Percentiles rank a stretch among this genome's conserved stretches.
Evolutionary conservation across 2,329 filamentous ascomycete genomes (phyloP).

Genomic region (Calonectria montana): DNA sequence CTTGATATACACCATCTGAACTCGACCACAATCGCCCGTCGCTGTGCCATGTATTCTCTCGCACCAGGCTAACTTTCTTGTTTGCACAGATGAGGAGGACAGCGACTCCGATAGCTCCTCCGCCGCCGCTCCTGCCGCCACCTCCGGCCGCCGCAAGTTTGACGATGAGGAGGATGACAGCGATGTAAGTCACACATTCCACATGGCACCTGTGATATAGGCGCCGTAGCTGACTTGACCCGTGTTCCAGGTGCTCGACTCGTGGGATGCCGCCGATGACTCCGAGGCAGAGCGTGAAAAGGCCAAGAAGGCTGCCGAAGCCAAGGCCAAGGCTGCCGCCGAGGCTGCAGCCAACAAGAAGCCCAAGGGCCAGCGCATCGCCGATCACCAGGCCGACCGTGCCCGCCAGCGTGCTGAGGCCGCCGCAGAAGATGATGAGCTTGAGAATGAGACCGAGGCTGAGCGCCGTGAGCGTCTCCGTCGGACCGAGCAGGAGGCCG

Average conservation of each 20-base stretch:
- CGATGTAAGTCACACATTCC: constrained; percentile 69
- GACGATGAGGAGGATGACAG: constrained; percentile 90
- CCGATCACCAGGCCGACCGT: constrained; percentile 77
- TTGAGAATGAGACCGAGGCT: constrained; percentile 77
- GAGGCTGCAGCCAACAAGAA: constrained; percentile 93
- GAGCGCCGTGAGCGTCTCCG: constrained; percentile 79
- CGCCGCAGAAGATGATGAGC: constrained; percentile 69
- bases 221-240: constrained; percentile 15
- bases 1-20: neutral
- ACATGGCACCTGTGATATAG: neutral
- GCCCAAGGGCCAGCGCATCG: constrained; percentile 85
- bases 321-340: constrained; percentile 89
- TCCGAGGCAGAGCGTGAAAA: constrained; percentile 98
- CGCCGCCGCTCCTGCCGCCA: constrained; percentile 52
- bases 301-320: constrained; percentile 85
- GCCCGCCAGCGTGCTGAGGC: constrained; percentile 62
- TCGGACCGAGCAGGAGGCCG: constrained; percentile 85
- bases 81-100: constrained; percentile 53
- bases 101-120: constrained; percentile 50
- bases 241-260: constrained; percentile 81
- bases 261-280: constrained; percentile 97
- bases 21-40: neutral
- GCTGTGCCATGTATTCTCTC: neutral
- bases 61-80: neutral
- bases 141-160: constrained; percentile 71